Evolutionary conservation across 306 rosid genomes (phyloP).

Genomic region (Begonia fuchsioides): DNA sequence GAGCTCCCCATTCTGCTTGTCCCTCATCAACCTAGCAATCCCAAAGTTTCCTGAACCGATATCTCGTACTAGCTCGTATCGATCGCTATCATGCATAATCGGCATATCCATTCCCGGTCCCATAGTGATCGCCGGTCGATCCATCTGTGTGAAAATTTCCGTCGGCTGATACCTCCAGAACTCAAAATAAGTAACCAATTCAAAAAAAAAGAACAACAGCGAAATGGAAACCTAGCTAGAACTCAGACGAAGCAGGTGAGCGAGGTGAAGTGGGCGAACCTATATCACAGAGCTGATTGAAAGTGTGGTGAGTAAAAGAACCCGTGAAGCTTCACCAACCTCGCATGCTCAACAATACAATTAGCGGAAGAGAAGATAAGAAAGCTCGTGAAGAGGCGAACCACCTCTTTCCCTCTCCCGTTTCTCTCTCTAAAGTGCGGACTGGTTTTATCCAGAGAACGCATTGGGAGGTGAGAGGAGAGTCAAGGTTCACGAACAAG

Average conservation of each 20-base stretch:
- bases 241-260: constrained; percentile 4
- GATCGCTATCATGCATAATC: constrained; percentile 87
- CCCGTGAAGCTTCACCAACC: constrained; percentile 71
- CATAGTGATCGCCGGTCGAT: constrained; percentile 40
- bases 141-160: constrained; percentile 15
- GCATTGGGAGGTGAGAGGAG: background rate
- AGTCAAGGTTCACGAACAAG: background rate
- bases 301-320: background rate
- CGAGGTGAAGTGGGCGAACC: constrained; percentile 23
- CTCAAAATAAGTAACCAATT: background rate
- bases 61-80: constrained; percentile 77
- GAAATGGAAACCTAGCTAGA: background rate
- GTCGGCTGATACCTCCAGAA: constrained; percentile 1
- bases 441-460: constrained; percentile 13
- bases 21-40: constrained; percentile 88
- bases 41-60: constrained; percentile 94
- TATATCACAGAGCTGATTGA: constrained; percentile 19
- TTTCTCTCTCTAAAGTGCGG: constrained; percentile 8
- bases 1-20: constrained; percentile 71
- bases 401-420: constrained; percentile 1
- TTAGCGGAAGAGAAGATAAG: constrained; percentile 7
- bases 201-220: background rate
- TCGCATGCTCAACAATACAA: background rate
- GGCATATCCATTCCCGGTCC: constrained; percentile 82
- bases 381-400: constrained; percentile 31